phyloP scores from a whole-genome alignment of 441 rosid genomes.

The Metrosideros polymorpha region DNA sequence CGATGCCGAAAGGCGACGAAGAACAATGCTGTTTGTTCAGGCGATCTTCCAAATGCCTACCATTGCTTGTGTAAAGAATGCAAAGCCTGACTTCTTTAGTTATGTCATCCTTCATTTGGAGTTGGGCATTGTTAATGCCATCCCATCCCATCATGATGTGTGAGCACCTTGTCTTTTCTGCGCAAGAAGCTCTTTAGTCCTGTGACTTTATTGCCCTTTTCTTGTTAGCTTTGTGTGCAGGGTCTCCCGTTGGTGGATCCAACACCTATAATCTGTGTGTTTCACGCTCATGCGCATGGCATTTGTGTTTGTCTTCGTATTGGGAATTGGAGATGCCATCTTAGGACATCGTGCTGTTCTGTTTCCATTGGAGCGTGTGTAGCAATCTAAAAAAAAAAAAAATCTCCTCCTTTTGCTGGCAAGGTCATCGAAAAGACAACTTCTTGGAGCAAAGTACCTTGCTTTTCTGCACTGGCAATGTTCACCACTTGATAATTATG shows the following conservation, averaged over 20 bases:
- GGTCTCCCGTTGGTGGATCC: background rate
- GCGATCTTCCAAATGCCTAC: background rate
- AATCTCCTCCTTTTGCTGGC: background rate
- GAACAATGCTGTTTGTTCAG: background rate
- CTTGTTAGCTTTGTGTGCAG: background rate
- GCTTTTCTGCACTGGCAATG: background rate
- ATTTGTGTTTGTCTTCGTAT: background rate
- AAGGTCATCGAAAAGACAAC: background rate
- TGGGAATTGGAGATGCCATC: background rate
- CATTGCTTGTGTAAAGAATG: background rate
- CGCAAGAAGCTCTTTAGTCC: background rate
- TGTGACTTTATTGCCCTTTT: background rate
- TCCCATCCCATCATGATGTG: background rate
- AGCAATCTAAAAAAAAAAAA: background rate
- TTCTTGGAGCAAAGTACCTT: background rate
- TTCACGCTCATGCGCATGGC: background rate
- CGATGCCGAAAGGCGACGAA: background rate
- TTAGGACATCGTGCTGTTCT: background rate
- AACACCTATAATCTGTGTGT: background rate
- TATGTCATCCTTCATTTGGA: background rate
- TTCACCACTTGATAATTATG: background rate
- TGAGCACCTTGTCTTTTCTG: background rate
- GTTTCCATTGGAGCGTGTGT: background rate
- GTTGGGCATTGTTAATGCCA: background rate
- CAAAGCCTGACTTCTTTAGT: background rate